A percentile compares a stretch with the other conserved stretches of the same genome.
Evolutionary conservation across 1,139 yeast genomes (phyloP).

Genomic region (Blastobotrys niveus): DNA sequence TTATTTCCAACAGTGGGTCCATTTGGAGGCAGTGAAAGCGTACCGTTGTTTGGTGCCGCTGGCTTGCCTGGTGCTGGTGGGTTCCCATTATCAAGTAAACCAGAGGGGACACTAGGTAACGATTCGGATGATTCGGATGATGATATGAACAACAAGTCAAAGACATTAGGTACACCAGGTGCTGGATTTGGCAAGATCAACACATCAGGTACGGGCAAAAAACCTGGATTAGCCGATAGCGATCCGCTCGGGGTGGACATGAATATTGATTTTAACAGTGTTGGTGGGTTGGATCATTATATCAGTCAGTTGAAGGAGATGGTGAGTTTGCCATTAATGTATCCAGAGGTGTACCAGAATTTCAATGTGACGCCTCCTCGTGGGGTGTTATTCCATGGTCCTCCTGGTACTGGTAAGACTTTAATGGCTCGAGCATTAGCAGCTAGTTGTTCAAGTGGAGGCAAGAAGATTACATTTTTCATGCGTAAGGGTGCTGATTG

Average conservation of each 20-base stretch:
- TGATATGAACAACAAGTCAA: conserved; percentile 21
- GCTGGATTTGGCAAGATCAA: conserved; percentile 36
- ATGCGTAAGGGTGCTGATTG: conserved; percentile 99
- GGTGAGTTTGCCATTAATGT: conserved; percentile 89
- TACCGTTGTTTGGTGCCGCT: conserved; percentile 94
- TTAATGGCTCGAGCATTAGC: conserved; percentile 97
- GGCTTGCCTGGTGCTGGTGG: conserved; percentile 68
- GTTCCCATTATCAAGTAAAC: conserved; percentile 43
- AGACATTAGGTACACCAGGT: conserved; percentile 38
- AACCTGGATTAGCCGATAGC: conserved; percentile 75
- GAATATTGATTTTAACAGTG: conserved; percentile 81
- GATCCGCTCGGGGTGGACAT: conserved; percentile 95
- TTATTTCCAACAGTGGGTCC: conserved; percentile 32
- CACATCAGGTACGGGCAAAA: conserved; percentile 48
- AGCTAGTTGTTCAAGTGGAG: conserved; percentile 77
- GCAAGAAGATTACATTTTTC: conserved; percentile 82
- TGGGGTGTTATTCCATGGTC: conserved; percentile 97
- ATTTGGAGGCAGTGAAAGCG: conserved; percentile 58
- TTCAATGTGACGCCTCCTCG: conserved; percentile 95
- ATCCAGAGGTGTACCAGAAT: conserved; percentile 88
- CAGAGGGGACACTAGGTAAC: conserved; percentile 8
- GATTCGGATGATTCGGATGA: conserved; percentile 49
- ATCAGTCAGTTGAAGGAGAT: conserved; percentile 91
- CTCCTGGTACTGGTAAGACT: conserved; percentile 99
- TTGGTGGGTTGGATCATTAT: conserved; percentile 90